Percentiles rank a stretch among this genome's conserved stretches.
phyloP scores from a whole-genome alignment of 2,329 filamentous ascomycete species.

The Fusarium domesticum region DNA sequence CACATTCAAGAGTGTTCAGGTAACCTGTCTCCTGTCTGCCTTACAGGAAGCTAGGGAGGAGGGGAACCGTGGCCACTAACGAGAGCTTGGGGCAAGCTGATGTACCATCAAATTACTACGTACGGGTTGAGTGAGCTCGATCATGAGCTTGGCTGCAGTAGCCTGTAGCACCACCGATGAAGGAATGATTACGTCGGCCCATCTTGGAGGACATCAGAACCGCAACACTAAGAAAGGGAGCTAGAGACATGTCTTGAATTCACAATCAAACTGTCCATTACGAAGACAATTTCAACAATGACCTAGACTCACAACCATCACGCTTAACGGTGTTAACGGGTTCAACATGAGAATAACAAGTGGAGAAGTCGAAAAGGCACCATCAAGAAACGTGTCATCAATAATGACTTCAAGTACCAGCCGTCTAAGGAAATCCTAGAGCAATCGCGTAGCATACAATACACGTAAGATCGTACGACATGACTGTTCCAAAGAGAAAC shows the following conservation, averaged over 20 bases:
- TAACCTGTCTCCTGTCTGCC: too few relatives aligned
- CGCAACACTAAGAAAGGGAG: too few relatives aligned
- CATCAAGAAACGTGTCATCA: slow-evolving; percentile 29
- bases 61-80: too few relatives aligned
- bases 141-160: background rate
- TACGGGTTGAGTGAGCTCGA: too few relatives aligned
- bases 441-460: slow-evolving; percentile 20
- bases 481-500: slow-evolving; percentile 13
- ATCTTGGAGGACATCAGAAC: too few relatives aligned
- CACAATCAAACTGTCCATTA: too few relatives aligned
- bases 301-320: too few relatives aligned
- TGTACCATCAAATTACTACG: too few relatives aligned
- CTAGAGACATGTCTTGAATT: too few relatives aligned
- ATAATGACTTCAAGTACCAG: slow-evolving; percentile 23
- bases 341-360: background rate
- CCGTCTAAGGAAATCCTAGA: slow-evolving; percentile 25
- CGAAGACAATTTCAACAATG: too few relatives aligned
- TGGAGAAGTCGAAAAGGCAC: slow-evolving; percentile 9
- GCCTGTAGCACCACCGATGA: background rate
- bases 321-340: background rate
- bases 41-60: background rate
- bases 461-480: slow-evolving; percentile 21
- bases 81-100: too few relatives aligned
- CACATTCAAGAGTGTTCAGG: slow-evolving; percentile 13
- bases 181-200: background rate